These are phyloP conservation scores for Adansonia grandidieri DNA, from an alignment of 441 rosid species.

Conservation along the genomic window DNA sequence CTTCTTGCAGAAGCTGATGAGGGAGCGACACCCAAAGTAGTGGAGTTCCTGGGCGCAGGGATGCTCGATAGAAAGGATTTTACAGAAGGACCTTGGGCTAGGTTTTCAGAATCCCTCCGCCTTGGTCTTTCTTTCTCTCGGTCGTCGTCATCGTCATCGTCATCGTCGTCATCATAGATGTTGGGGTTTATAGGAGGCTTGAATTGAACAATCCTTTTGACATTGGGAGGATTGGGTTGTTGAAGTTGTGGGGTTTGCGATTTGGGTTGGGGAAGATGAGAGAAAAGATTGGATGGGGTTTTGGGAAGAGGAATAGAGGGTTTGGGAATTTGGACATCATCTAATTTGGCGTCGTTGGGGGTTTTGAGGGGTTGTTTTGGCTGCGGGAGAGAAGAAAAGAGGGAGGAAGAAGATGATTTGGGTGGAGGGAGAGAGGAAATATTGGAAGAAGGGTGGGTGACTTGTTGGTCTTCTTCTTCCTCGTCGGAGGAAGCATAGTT, in stretches of 20 bases:
- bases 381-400: slow-evolving; percentile 41
- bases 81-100: slow-evolving; percentile 47
- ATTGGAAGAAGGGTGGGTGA: slow-evolving; percentile 23
- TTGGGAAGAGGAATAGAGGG: slow-evolving; percentile 27
- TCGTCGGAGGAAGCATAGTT: slow-evolving; percentile 82
- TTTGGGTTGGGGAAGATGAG: slow-evolving; percentile 69
- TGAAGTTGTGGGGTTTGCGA: slow-evolving; percentile 33
- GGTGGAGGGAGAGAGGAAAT: slow-evolving; percentile 32
- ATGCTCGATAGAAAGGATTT: slow-evolving; percentile 71
- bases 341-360: background rate
- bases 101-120: slow-evolving; percentile 40
- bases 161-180: slow-evolving; percentile 41
- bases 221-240: slow-evolving; percentile 26
- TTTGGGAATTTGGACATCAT: background rate
- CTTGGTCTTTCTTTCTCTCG: slow-evolving; percentile 51
- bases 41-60: slow-evolving; percentile 74
- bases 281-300: slow-evolving; percentile 40
- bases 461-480: slow-evolving; percentile 57
- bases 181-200: slow-evolving; percentile 55
- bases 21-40: slow-evolving; percentile 62
- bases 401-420: slow-evolving; percentile 21
- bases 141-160: slow-evolving; percentile 49
- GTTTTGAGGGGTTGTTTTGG: slow-evolving; percentile 23
- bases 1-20: slow-evolving; percentile 66
- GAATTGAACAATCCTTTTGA: slow-evolving; percentile 74